Conservation (phyloP, 345 rosid species). For the Punica granatum region DNA sequence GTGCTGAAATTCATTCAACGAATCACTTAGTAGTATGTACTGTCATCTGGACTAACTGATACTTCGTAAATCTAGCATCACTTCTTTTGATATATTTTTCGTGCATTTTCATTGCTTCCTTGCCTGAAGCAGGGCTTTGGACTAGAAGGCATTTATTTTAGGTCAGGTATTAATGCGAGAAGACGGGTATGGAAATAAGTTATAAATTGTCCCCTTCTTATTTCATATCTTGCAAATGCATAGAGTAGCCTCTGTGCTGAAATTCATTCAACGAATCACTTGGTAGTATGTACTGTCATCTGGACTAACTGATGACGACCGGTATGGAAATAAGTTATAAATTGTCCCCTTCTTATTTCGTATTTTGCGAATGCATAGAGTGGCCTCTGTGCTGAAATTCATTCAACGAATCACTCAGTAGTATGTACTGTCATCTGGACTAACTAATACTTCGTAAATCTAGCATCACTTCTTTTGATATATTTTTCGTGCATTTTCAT, state of each 20-base stretch:
- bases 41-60: no score
- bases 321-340: neutral
- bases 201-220: no score
- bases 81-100: no score
- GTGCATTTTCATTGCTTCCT: no score
- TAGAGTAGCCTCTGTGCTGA: neutral
- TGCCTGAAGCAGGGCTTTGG: neutral
- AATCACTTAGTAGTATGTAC: neutral
- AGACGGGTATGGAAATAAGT: neutral
- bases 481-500: no score
- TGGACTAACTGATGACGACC: no score
- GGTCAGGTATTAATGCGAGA: neutral
- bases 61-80: no score
- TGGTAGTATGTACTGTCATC: neutral
- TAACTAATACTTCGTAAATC: no score
- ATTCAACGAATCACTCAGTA: neutral
- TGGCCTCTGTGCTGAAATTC: neutral
- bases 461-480: no score
- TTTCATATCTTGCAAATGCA: neutral
- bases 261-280: neutral
- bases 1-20: neutral
- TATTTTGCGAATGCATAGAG: neutral
- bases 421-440: neutral
- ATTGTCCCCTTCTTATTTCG: neutral
- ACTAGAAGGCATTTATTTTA: neutral